These are phyloP conservation scores for Allantophomopsis cytisporea DNA, from an alignment of 2,329 filamentous ascomycete genomes.

Conservation along the genomic window DNA sequence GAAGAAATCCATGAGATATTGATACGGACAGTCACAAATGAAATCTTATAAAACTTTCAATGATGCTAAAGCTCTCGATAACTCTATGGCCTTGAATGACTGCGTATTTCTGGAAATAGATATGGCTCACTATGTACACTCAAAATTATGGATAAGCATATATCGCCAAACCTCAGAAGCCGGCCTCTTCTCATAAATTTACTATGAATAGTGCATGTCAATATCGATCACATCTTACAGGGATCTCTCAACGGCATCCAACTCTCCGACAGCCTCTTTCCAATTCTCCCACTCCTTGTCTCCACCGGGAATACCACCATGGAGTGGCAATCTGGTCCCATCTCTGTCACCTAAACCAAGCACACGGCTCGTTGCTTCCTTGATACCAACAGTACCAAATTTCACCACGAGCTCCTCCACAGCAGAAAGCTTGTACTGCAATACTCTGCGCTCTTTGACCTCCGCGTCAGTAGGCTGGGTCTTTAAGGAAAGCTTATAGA, in stretches of 20 bases:
- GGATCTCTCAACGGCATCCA: constrained; percentile 15
- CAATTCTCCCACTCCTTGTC: constrained; percentile 30
- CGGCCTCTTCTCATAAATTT: no score
- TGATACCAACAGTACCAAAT: constrained; percentile 50
- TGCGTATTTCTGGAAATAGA: no score
- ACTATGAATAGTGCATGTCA: no score
- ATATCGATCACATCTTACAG: no score
- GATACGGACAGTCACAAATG: no score
- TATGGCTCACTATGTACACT: no score
- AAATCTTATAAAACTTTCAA: no score
- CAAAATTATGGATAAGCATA: no score
- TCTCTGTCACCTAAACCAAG: constrained; percentile 43
- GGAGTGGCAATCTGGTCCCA: constrained; percentile 43
- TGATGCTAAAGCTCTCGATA: no score
- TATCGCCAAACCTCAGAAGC: no score
- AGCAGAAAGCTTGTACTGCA: constrained; percentile 47
- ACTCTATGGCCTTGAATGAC: no score
- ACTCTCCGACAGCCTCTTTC: constrained; percentile 21
- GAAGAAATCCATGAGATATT: no score
- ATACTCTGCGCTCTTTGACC: constrained; percentile 32
- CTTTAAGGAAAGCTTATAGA: constrained; percentile 33
- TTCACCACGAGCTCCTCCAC: constrained; percentile 48
- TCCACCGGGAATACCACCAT: constrained; percentile 39
- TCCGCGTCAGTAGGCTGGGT: constrained; percentile 24
- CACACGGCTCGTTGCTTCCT: constrained; percentile 46